These are phyloP conservation scores for Miscanthus lutarioriparius DNA, from an alignment of 176 grass and related monocot genomes.

Conservation along the genomic window DNA sequence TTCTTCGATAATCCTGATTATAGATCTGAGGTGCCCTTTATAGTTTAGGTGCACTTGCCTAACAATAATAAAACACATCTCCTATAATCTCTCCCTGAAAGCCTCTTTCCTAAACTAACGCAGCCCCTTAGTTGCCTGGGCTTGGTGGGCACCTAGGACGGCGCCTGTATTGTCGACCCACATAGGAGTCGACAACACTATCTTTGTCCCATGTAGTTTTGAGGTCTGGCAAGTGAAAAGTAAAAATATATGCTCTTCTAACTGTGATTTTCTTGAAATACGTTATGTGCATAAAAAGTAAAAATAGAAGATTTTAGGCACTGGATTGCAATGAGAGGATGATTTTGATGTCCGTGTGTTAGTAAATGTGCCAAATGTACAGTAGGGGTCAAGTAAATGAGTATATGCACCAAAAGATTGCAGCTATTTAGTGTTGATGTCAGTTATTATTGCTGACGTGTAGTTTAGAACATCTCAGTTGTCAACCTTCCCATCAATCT, in stretches of 20 bases:
- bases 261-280: neutral
- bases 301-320: neutral
- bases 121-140: too few species aligned
- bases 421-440: neutral
- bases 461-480: neutral
- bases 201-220: neutral
- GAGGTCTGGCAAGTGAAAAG: neutral
- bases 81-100: too few species aligned
- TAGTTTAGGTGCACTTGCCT: too few species aligned
- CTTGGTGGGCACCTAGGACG: too few species aligned
- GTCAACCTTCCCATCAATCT: neutral
- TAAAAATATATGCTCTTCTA: neutral
- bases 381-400: neutral
- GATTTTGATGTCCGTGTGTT: neutral
- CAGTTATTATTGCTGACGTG: neutral
- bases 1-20: too few species aligned
- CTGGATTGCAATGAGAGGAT: neutral
- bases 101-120: too few species aligned
- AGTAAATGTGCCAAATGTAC: neutral
- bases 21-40: too few species aligned
- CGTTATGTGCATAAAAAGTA: neutral
- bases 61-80: too few species aligned
- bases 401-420: neutral
- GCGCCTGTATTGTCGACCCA: too few species aligned
- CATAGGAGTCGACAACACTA: neutral